Evolutionary conservation across 2,329 filamentous ascomycete species (phyloP), one percentile per base, ranked within the genome.

Genomic region (Lachnellula hyalina): DNA sequence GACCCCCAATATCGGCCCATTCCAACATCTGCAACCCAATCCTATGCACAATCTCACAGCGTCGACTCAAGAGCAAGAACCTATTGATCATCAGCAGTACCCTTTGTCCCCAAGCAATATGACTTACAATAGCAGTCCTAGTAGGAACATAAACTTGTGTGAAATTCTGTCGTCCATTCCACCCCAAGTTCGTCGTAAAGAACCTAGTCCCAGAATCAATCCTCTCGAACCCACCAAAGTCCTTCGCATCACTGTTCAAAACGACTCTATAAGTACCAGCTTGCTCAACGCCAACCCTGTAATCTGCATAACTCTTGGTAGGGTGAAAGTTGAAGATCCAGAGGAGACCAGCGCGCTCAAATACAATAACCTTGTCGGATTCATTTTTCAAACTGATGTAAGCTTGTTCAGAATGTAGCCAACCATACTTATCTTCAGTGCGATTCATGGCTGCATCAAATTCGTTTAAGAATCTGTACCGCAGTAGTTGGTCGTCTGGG

Each of bases 241-340:
- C 82, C 65, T 83, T 79, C 48, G 80, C 77, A 70, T 99, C 94
- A 0, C 86, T 86, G 71, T 93, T 90, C 44, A 99, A 77, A 4
- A 96, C 86, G 52, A 96, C 84, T 53, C 83, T 81, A 73, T 99
- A 99, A 1, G 89, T 96, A 40, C 94, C 94, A 3, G 87, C 75
- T 19, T 83, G 77, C 50, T 97, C 90, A 40, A 99, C 80, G 17
- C 94, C 94, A 47, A 99, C 86, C 38, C 93, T 84, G 71, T 96
- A 99, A 73, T 97, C 94, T 11, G 86, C 86, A 73, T 88, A 99
- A 72, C 90, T 96, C 63, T 86, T 75, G 28, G 82, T 83, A 0
- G 89, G 85, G 70, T 97, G 86, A 79, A 97, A 96, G 75, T 99
- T 99, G 80, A 99, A 97, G 65, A 96, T 81, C 78, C 92, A 99